Evolutionary conservation across 202 grass and related monocot species (phyloP).

Genomic region (Zizania palustris): DNA sequence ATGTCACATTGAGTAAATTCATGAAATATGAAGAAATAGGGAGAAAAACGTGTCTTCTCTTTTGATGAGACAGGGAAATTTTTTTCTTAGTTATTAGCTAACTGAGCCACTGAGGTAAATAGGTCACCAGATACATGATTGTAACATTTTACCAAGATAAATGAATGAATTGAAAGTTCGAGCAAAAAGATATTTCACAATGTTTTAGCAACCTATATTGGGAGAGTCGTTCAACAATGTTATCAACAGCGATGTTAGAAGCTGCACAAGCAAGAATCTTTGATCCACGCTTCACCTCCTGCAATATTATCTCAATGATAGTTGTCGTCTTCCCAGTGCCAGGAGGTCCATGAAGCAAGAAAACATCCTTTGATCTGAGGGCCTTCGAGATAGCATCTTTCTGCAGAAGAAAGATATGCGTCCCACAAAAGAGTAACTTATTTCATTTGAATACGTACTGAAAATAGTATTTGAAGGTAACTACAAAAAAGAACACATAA

Average conservation of each 20-base stretch:
- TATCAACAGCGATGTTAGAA: constrained; percentile 98
- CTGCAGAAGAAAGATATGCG: constrained; percentile 46
- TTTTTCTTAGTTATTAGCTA: constrained; percentile 3
- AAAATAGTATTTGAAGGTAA: constrained; percentile 8
- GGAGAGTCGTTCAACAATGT: constrained; percentile 94
- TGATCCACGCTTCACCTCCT: constrained; percentile 90
- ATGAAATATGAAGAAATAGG: constrained; percentile 7
- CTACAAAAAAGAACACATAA: constrained; percentile 2
- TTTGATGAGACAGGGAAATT: background rate
- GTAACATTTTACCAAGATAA: constrained; percentile 24
- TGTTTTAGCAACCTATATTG: constrained; percentile 68
- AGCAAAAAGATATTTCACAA: constrained; percentile 11
- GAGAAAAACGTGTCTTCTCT: background rate
- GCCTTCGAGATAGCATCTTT: constrained; percentile 91
- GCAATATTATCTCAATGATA: constrained; percentile 92
- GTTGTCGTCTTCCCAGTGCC: constrained; percentile 99
- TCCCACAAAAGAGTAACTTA: background rate
- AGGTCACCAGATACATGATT: constrained; percentile 22
- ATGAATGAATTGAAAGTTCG: background rate
- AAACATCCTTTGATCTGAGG: constrained; percentile 86
- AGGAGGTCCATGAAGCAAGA: constrained; percentile 96
- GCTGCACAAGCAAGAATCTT: constrained; percentile 98
- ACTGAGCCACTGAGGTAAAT: constrained; percentile 14
- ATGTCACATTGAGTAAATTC: constrained; percentile 13
- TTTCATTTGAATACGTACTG: constrained; percentile 8